Base-by-base conservation (phyloP, 306 rosid species). In the Gynostemma pentaphyllum region DNA sequence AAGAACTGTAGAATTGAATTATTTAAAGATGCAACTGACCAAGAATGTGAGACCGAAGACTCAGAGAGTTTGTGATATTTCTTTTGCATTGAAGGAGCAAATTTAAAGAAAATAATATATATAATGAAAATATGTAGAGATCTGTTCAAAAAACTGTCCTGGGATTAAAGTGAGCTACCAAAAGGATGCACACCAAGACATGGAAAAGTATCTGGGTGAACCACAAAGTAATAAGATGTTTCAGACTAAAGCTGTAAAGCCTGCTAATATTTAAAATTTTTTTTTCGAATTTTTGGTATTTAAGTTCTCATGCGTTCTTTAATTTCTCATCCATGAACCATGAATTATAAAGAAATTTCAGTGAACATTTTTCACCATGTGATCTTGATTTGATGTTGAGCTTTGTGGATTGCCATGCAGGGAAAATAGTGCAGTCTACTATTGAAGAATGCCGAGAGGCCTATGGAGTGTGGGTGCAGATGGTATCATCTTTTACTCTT, bases 361-460 rank as follows among this genome's bases (percentile, higher is more conserved):
- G 27, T 32, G 19, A 30, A 15, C 10, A 27, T 23, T 56, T 56
- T 32, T 56, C 44, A 56, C n/a, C 30, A 56, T 56, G 32, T 56
- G 44, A 18, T 66, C 56, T 57, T 55, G 15, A 52, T 76, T 60
- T 75, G 73, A 76, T 74, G 29, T 40, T 10, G 47, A 67, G 67
- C 64, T 71, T 64, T 45, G 69, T 53, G 69, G 10, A 64, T 51
- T 68, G 68, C 66, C 76, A 46, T 67, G 24, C 94, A 88, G 97
- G 99, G 1, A 94, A 88, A 83, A 94, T 94, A 66, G 80, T 88
- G 71, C 95, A 94, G 64, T 84, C 99, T 69, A 88, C 99, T 32
- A 9, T 86, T 66, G 99, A 94, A 45, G 99, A 94, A 81, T 88
- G 99, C 72, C 82, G 88, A 69, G 99, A 94, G 37, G 96, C 89